Conservation (phyloP, 129 eudicot genomes). For the Pittosporum tobira region DNA sequence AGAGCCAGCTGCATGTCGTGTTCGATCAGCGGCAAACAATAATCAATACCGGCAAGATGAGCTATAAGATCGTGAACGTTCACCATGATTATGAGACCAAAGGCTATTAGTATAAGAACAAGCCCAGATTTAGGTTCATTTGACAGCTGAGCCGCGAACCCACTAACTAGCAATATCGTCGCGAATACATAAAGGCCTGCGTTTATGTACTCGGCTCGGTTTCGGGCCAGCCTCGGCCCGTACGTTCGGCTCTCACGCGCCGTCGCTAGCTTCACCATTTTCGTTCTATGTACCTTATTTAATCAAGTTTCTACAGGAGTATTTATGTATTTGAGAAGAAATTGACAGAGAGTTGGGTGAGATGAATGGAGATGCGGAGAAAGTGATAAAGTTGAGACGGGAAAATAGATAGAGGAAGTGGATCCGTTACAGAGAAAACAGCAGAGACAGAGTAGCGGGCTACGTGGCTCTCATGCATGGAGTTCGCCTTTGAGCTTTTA, state of each 20-base stretch:
- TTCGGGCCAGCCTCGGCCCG: conserved; percentile 53
- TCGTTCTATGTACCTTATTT: too few species aligned
- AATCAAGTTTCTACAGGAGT: too few species aligned
- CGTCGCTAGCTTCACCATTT: conserved; percentile 91
- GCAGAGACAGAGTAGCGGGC: neutral
- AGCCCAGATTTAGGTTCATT: conserved; percentile 69
- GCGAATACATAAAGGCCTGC: conserved; percentile 67
- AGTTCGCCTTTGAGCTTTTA: too few species aligned
- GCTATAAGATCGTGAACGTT: conserved; percentile 75
- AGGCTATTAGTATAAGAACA: conserved; percentile 49
- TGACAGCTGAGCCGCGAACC: conserved; percentile 58
- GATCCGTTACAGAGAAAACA: too few species aligned
- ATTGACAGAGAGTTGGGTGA: neutral
- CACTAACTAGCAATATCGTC: conserved; percentile 47
- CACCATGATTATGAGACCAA: conserved; percentile 32
- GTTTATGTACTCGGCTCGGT: conserved; percentile 64
- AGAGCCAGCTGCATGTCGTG: conserved; percentile 55
- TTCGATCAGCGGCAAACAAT: conserved; percentile 34
- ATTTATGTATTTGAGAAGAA: neutral
- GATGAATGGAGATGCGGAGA: neutral
- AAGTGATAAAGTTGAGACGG: too few species aligned
- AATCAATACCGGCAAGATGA: conserved; percentile 65
- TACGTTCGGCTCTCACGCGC: conserved; percentile 65
- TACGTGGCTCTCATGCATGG: conserved; percentile 13
- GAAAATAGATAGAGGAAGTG: neutral